Conservation (phyloP, 2,329 filamentous ascomycete species). For the Colletotrichum abscissum region DNA sequence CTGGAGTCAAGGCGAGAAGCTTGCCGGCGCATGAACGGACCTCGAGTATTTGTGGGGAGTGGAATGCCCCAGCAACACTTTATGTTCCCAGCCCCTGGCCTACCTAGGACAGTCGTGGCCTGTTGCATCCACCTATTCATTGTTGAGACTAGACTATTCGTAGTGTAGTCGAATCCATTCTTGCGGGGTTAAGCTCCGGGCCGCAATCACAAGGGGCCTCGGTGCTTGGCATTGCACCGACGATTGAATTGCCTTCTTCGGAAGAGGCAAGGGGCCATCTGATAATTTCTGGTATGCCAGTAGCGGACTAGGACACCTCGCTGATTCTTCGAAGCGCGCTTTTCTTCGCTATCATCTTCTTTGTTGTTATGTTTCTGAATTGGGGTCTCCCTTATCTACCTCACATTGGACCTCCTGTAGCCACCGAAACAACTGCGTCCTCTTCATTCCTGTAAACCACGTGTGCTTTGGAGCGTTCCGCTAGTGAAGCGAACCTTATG, state of each 20-base stretch:
- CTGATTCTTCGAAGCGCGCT: neutral
- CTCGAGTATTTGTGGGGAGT: neutral
- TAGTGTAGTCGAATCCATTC: neutral
- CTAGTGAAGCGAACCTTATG: neutral
- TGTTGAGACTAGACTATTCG: neutral
- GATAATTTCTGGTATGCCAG: neutral
- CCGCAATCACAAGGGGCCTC: slow-evolving; percentile 3
- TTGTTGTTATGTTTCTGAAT: too few relatives aligned
- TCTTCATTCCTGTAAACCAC: too few relatives aligned
- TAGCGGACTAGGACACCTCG: neutral
- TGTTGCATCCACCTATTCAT: neutral
- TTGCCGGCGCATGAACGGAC: neutral
- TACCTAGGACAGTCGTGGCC: neutral
- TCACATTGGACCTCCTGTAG: too few relatives aligned
- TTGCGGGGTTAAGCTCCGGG: slow-evolving; percentile 13
- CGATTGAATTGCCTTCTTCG: slow-evolving; percentile 21
- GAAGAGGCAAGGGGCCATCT: neutral
- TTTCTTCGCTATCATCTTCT: too few relatives aligned
- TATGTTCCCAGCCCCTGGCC: neutral
- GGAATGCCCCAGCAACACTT: neutral
- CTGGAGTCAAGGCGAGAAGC: neutral
- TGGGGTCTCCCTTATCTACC: too few relatives aligned
- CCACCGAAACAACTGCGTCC: too few relatives aligned
- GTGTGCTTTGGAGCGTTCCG: too few relatives aligned
- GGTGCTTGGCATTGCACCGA: slow-evolving; percentile 1